Evolutionary conservation across 2,329 filamentous ascomycete genomes (phyloP), one percentile per base, ranked within the genome.

Genomic region (Diaporthe ampelina): DNA sequence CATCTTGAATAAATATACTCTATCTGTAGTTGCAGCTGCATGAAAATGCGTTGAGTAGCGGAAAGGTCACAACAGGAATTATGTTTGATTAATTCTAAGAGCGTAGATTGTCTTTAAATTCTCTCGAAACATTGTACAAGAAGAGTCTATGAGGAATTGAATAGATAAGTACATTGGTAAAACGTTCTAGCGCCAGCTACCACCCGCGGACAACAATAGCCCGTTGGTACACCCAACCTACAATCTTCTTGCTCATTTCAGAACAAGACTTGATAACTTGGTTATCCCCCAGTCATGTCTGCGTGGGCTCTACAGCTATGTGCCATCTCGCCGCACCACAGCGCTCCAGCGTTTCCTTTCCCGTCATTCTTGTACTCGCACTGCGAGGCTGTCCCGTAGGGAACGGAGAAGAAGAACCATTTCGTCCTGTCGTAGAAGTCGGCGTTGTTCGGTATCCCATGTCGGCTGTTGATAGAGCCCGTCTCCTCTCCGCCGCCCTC

Each of bases 321-420:
- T 21, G 54, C 54, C 19, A 15, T 57, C n/a, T 35, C 54, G 8
- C 26, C 54, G 17, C 54, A 32, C 17, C 54, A 32, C 26, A 29
- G 26, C 17, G 54, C 54, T 2, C 54, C 8, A 17, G 54, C 26
- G 5, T 57, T 57, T 32, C 54, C 54, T 7, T 17, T 19, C 15
- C 54, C 54, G 8, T 57, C 54, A 10, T 57, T 57, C 54, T 35
- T 57, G 54, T 57, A 57, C 54, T 57, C 52, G 15, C 52, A 50
- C 21, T 50, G 45, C 21, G 45, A 50, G 45, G 21, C 45, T 7
- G 45, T 50, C 21, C 21, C 45, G 10, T 24, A 50, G 4, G 45
- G 45, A 3, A 50, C 45, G 9, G 45, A 50, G 21, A 50, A 50
- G 45, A 50, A 50, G 8, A 50, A 21, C 45, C 45, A 50, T 11